Conservation (phyloP, 768 basidiomycete species). For the Agaricus subrufescens region DNA sequence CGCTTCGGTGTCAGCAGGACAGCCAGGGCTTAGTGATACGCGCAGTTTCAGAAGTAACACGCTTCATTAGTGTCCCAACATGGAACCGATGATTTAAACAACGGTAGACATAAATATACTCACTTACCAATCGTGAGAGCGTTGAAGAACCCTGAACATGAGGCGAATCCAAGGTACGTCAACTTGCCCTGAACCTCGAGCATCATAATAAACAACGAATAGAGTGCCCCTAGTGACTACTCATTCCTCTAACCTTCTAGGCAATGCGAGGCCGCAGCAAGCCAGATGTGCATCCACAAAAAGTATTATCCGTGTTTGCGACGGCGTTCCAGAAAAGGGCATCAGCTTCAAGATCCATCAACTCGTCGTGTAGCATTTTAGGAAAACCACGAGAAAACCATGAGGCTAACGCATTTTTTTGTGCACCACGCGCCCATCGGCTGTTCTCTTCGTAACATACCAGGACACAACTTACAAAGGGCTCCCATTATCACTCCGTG, state of each 20-base stretch:
- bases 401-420: constrained; percentile 9
- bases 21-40: background rate
- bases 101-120: background rate
- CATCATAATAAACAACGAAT: background rate
- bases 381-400: constrained; percentile 9
- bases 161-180: constrained; percentile 4
- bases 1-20: background rate
- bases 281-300: background rate
- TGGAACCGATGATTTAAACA: background rate
- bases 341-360: constrained; percentile 5
- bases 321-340: constrained; percentile 3
- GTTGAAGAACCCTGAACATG: constrained; percentile 8
- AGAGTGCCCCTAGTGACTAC: background rate
- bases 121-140: constrained; percentile 5
- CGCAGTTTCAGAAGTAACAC: background rate
- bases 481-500: background rate
- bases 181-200: background rate
- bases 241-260: background rate
- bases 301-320: background rate
- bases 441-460: constrained; percentile 5
- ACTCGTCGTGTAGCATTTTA: constrained; percentile 2
- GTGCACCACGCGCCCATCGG: constrained; percentile 3
- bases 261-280: background rate
- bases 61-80: background rate
- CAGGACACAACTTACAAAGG: constrained; percentile 3